These are phyloP conservation scores for Camellia sinensis DNA, from an alignment of 148 eudicot species.

Conservation along the genomic window DNA sequence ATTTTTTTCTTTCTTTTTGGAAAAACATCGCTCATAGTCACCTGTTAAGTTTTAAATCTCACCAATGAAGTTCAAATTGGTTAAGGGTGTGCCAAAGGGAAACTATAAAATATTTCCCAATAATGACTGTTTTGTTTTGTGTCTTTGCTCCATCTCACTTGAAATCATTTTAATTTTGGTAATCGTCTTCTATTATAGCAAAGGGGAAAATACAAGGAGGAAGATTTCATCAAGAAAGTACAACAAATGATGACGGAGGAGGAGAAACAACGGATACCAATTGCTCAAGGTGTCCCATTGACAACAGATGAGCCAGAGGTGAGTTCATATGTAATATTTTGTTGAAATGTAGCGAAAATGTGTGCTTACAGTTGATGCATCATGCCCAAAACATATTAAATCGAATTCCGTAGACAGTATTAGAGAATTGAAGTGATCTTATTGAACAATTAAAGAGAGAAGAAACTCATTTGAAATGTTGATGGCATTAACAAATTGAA, in stretches of 20 bases:
- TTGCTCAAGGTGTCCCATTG: conserved; percentile 96
- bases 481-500: background rate
- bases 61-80: background rate
- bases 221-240: conserved; percentile 72
- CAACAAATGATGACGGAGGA: conserved; percentile 71
- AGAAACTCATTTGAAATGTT: background rate
- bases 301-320: conserved; percentile 97
- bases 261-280: conserved; percentile 74
- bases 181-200: conserved; percentile 38
- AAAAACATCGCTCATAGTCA: too few relatives aligned
- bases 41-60: background rate
- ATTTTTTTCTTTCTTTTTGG: too few relatives aligned
- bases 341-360: background rate
- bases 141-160: background rate
- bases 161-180: background rate
- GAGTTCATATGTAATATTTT: background rate
- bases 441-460: background rate
- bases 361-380: background rate
- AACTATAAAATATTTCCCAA: background rate
- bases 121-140: background rate
- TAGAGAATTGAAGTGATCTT: background rate
- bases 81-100: background rate
- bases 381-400: background rate
- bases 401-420: background rate
- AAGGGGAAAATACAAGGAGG: conserved; percentile 84